Conservation (phyloP, 352 stramenopile genomes). For the Globisporangium nagaii region DNA sequence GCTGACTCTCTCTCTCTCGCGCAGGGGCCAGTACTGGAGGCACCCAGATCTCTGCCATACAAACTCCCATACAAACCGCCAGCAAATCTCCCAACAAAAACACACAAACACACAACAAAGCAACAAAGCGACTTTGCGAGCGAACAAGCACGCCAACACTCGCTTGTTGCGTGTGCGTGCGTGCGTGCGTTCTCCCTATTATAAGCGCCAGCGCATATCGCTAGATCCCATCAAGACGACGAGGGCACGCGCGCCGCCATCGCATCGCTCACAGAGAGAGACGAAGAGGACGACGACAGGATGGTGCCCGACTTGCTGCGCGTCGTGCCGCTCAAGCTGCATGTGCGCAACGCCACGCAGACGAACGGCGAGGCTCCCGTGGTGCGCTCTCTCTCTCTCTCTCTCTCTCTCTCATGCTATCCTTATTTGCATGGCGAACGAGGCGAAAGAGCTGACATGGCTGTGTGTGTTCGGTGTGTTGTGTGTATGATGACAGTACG, state of each 20-base stretch:
- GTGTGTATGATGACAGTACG: slow-evolving; percentile 25
- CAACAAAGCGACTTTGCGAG: slow-evolving; percentile 6
- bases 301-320: slow-evolving; percentile 18
- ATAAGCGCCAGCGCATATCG: neutral
- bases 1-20: slow-evolving; percentile 8
- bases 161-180: neutral
- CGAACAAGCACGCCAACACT: neutral
- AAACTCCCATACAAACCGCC: slow-evolving; percentile 4
- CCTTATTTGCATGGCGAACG: too few species aligned
- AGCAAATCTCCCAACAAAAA: neutral
- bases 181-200: neutral
- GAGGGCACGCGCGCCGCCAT: neutral
- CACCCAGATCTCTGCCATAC: neutral
- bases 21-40: neutral
- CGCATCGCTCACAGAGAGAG: neutral
- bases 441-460: neutral
- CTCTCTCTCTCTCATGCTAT: neutral
- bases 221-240: slow-evolving; percentile 4
- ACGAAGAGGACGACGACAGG: neutral
- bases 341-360: slow-evolving; percentile 56
- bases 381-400: slow-evolving; percentile 31
- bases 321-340: slow-evolving; percentile 43
- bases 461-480: neutral
- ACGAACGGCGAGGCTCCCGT: slow-evolving; percentile 42
- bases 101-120: slow-evolving; percentile 3